Base-by-base conservation (phyloP, 805 yeast genomes). In the Suhomyces vadensis region DNA sequence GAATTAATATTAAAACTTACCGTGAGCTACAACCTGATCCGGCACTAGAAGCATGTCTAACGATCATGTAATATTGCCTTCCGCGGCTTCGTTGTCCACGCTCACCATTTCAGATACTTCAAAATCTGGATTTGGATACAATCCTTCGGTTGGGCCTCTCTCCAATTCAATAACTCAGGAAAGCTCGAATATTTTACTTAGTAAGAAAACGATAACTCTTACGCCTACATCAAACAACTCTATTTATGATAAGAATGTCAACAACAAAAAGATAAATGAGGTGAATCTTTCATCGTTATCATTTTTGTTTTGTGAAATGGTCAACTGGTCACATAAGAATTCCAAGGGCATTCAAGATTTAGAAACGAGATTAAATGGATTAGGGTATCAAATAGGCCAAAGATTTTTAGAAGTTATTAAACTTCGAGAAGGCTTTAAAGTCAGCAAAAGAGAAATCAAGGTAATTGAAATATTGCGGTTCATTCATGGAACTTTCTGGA, bases 321-420 rank as follows among this genome's bases (percentile, higher is more conserved):
- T 88, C 8, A 81, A 81, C 48, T 79, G 85, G 74, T 69, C 81
- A 24, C 84, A 83, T 46, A 67, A 71, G 38, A 73, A 78, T 41
- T 78, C 87, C 5, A 78, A 75, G 44, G 88, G 89, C 11, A 74
- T 88, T 22, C 82, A 79, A 46, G 91, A 87, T 52, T 59, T 72
- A 31, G 77, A 72, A 44, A 63, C 60, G 24, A 67, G 83, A 42
- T 71, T 88, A 39, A 87, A 85, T 59, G 78, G 82, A 8, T 65
- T 86, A 35, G 96, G 96, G 0, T 87, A 87, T 58, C 81, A 81
- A 31, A 78, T 89, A 31, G 96, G 96, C 2, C 77, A 80, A 44
- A 77, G 87, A 49, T 73, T 78, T 50, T 64, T 87, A 25, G 96
- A 89, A 58, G 69, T 89, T 49, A 71, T 80, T 6, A 81, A 85